A percentile compares a stretch with the other conserved stretches of the same genome.
phyloP scores from a whole-genome alignment of 148 eudicot genomes.

The Agrostemma githago region DNA sequence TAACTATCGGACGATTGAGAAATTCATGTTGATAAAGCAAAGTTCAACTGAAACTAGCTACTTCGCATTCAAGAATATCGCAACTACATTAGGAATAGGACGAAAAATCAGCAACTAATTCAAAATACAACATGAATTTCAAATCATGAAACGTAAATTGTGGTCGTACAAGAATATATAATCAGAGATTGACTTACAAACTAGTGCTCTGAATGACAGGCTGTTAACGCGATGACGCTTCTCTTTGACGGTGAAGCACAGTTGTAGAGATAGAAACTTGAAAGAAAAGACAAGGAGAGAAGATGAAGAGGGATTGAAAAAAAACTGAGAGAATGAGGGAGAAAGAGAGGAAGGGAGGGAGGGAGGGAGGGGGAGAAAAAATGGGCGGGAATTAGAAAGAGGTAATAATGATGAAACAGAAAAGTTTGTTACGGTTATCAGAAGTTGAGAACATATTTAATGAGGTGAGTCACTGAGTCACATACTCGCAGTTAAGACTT shows the following conservation, averaged over 20 bases:
- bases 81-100: neutral
- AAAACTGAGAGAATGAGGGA: neutral
- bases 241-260: neutral
- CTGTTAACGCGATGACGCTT: neutral
- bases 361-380: neutral
- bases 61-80: neutral
- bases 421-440: neutral
- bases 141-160: neutral
- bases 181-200: conserved; percentile 10
- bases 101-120: neutral
- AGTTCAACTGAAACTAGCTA: neutral
- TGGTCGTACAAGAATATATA: too few species aligned
- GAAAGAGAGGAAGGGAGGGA: neutral
- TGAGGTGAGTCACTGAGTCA: too few species aligned
- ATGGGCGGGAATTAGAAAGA: conserved; percentile 25
- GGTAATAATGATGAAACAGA: neutral
- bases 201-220: neutral
- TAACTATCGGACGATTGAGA: neutral
- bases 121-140: neutral
- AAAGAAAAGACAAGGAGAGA: neutral
- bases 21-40: neutral
- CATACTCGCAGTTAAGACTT: too few species aligned
- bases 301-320: conserved; percentile 9
- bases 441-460: too few species aligned
- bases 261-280: neutral